phyloP scores from a whole-genome alignment of 208 protist genomes.

The Acanthamoeba quina region DNA sequence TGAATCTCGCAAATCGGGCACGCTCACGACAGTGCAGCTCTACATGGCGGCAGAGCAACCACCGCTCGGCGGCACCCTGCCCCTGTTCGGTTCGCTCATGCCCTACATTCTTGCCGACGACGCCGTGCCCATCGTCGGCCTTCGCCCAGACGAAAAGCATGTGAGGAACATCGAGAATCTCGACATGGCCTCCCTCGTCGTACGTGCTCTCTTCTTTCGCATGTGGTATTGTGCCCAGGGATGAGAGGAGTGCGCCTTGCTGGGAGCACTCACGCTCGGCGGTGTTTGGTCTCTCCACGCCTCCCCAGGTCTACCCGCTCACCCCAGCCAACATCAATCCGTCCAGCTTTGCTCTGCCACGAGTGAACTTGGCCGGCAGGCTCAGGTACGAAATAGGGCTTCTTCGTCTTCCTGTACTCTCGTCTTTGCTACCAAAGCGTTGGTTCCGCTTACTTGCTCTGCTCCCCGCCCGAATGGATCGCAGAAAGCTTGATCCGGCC shows the following conservation, averaged over 20 bases:
- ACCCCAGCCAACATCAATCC: conserved; percentile 36
- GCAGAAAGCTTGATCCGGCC: conserved; percentile 16
- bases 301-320: conserved; percentile 40
- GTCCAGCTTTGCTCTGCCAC: conserved; percentile 56
- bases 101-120: conserved; percentile 59
- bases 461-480: background rate
- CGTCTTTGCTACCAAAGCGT: background rate
- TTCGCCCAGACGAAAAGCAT: conserved; percentile 40
- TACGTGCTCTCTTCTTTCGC: background rate
- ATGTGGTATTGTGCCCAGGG: background rate
- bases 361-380: conserved; percentile 41
- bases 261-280: background rate
- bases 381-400: background rate
- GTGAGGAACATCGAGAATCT: background rate
- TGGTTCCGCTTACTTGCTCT: background rate
- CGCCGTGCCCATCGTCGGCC: background rate
- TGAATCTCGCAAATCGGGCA: conserved; percentile 51
- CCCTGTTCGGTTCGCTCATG: conserved; percentile 63
- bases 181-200: conserved; percentile 40
- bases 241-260: background rate
- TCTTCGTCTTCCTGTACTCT: background rate
- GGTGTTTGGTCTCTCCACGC: background rate
- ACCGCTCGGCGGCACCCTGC: background rate
- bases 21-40: conserved; percentile 54
- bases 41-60: background rate